Evolutionary conservation across 2,329 filamentous ascomycete genomes (phyloP).

Genomic region (Nakataea oryzae): DNA sequence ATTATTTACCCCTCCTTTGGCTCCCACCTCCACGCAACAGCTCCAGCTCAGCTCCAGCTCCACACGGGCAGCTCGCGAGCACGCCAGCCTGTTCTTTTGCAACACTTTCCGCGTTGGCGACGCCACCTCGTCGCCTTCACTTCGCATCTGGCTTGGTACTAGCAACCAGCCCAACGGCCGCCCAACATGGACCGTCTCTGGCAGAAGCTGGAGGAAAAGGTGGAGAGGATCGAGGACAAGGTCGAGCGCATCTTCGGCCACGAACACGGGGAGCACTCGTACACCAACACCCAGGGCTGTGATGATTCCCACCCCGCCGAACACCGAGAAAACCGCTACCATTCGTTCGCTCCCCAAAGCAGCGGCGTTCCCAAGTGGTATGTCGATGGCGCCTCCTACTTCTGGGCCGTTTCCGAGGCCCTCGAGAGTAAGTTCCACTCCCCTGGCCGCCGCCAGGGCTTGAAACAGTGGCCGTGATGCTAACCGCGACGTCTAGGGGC

Average conservation of each 20-base stretch:
- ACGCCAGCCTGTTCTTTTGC: too few relatives aligned
- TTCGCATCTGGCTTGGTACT: neutral
- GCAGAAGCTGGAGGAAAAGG: constrained; percentile 30
- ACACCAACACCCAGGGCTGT: constrained; percentile 28
- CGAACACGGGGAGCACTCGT: constrained; percentile 28
- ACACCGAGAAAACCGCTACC: constrained; percentile 41
- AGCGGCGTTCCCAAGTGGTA: constrained; percentile 77
- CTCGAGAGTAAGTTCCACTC: constrained; percentile 43
- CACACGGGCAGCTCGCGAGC: neutral
- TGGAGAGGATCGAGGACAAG: constrained; percentile 27
- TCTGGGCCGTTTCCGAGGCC: constrained; percentile 74
- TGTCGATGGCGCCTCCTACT: constrained; percentile 75
- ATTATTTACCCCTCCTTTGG: neutral
- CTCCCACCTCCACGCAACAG: neutral
- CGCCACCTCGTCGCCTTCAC: too few relatives aligned
- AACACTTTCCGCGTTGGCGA: neutral
- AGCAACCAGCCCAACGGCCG: neutral
- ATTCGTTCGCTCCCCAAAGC: constrained; percentile 64
- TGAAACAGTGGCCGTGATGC: neutral
- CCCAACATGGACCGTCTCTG: constrained; percentile 27
- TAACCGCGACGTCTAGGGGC: constrained; percentile 37
- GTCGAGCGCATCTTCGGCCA: constrained; percentile 27
- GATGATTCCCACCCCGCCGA: constrained; percentile 28
- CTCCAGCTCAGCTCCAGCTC: neutral
- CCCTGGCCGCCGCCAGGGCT: too few relatives aligned